Evolutionary conservation across 345 rosid species (phyloP).

Genomic region (Gossypium bickii): DNA sequence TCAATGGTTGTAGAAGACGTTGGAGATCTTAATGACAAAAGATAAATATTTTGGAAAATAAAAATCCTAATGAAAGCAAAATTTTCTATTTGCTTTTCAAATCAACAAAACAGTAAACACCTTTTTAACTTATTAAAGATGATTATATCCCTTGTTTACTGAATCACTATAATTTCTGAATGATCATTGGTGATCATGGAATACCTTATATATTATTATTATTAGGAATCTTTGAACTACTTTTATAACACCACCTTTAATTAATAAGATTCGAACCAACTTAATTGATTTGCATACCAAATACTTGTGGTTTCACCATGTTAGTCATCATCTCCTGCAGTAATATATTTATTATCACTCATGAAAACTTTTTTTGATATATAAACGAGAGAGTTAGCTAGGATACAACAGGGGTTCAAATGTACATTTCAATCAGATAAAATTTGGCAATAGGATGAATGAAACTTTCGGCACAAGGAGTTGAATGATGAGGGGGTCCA

Average conservation of each 20-base stretch:
- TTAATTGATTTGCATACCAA: background rate
- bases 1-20: too few relatives aligned
- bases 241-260: background rate
- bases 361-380: too few relatives aligned
- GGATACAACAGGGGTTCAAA: too few relatives aligned
- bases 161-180: background rate
- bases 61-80: too few relatives aligned
- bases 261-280: background rate
- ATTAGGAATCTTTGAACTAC: background rate
- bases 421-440: background rate
- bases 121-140: too few relatives aligned
- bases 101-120: too few relatives aligned
- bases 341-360: too few relatives aligned
- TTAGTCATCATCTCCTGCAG: background rate
- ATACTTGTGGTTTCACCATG: background rate
- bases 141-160: too few relatives aligned
- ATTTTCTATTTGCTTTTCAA: too few relatives aligned
- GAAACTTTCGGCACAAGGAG: slow-evolving; percentile 19
- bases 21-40: too few relatives aligned
- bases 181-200: background rate
- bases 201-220: background rate
- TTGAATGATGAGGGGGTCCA: slow-evolving; percentile 3
- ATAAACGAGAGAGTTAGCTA: too few relatives aligned
- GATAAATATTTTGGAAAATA: too few relatives aligned
- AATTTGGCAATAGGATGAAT: background rate